Percentiles rank a stretch among this genome's conserved stretches.
These are phyloP conservation scores for Capsella rubella DNA, from an alignment of 441 rosid species.

Conservation along the genomic window DNA sequence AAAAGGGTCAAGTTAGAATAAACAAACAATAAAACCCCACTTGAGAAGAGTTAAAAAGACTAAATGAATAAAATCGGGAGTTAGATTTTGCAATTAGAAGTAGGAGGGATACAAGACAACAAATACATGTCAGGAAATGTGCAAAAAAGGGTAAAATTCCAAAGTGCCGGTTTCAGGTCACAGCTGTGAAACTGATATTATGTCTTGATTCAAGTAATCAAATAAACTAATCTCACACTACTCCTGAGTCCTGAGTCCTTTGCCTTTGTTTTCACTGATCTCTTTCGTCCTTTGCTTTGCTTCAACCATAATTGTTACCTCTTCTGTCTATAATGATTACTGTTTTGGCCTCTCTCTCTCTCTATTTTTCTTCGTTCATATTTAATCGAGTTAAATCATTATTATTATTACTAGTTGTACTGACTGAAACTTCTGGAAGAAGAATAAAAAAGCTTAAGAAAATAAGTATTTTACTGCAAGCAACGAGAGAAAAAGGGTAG, in stretches of 20 bases:
- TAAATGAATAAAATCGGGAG: background rate
- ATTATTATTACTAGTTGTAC: background rate
- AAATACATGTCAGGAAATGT: conserved; percentile 29
- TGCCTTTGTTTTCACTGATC: conserved; percentile 3
- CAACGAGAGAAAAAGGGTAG: conserved; percentile 38
- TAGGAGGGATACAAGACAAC: background rate
- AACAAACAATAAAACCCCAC: conserved; percentile 1
- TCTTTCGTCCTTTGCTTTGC: conserved; percentile 19
- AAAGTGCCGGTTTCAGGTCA: conserved; percentile 38
- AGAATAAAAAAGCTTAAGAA: background rate
- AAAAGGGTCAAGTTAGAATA: conserved; percentile 16
- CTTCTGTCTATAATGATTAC: background rate
- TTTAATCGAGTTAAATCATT: background rate
- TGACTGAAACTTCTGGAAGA: conserved; percentile 18
- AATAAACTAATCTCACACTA: conserved; percentile 20
- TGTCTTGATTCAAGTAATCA: conserved; percentile 42
- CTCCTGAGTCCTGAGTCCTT: background rate
- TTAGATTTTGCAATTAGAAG: conserved; percentile 4
- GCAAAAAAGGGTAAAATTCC: conserved; percentile 24
- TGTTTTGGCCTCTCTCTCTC: background rate
- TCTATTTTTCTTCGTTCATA: background rate
- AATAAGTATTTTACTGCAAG: conserved; percentile 38
- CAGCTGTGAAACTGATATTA: conserved; percentile 30
- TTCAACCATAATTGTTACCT: conserved; percentile 24
- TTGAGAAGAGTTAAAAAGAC: background rate